These are phyloP conservation scores for Dothistroma septosporum DNA, from an alignment of 2,329 filamentous ascomycete species.

Conservation along the genomic window DNA sequence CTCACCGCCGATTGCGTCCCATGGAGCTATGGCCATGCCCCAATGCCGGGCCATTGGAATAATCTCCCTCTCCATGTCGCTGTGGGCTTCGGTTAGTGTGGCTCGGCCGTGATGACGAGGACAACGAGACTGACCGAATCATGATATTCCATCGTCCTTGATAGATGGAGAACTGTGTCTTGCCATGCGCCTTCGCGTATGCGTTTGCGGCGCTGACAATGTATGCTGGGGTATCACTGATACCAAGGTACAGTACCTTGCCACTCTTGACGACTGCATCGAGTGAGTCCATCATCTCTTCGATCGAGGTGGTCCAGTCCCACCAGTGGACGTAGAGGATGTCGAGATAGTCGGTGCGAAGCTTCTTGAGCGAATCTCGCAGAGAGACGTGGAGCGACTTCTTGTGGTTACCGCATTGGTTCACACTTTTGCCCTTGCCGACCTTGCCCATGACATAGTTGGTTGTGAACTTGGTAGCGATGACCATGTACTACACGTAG, in stretches of 20 bases:
- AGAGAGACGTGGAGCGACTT: conserved; percentile 57
- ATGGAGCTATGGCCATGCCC: conserved; percentile 51
- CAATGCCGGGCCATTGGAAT: conserved; percentile 43
- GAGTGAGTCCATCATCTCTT: conserved; percentile 44
- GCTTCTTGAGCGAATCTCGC: conserved; percentile 42
- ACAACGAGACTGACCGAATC: conserved; percentile 24
- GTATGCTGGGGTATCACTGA: conserved; percentile 44
- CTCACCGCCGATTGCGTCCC: conserved; percentile 42
- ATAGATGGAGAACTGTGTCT: conserved; percentile 36
- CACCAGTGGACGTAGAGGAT: conserved; percentile 42
- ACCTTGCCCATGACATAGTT: conserved; percentile 26
- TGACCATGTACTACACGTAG: conserved; percentile 32
- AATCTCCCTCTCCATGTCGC: conserved; percentile 45
- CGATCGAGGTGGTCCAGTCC: conserved; percentile 42
- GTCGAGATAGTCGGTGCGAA: conserved; percentile 67
- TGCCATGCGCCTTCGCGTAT: conserved; percentile 38
- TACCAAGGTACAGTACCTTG: conserved; percentile 45
- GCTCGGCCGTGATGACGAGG: no score
- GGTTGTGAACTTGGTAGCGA: conserved; percentile 41
- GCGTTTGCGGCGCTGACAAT: conserved; percentile 39
- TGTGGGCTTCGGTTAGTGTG: neutral
- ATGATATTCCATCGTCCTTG: conserved; percentile 42
- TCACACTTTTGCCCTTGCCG: conserved; percentile 55
- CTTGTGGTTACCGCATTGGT: conserved; percentile 57
- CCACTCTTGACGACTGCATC: conserved; percentile 40